Base-by-base conservation (phyloP, 2,329 filamentous ascomycete species). In the Exophiala lecanii-corni region DNA sequence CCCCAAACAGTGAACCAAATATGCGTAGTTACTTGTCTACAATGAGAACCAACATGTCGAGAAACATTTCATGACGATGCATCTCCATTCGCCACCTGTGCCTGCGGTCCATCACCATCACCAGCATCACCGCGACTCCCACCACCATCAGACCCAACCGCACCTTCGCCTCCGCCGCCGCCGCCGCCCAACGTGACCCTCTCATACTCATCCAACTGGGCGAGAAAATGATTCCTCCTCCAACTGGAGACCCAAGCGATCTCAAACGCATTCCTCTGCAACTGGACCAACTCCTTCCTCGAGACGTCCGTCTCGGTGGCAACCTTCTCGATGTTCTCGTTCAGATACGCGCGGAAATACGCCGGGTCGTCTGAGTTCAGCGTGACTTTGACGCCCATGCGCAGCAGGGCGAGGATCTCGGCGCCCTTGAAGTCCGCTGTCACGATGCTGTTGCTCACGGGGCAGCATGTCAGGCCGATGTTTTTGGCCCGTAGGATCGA, bases 301-400 rank as follows among this genome's bases (percentile, higher is more conserved):
- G 47, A 46, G 33, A 54, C 7, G 6, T 47, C 52, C 7, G 45
- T 36, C 4, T 45, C 50, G 5, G 13, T 16, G 4, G 50, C 50
- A 31, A 56, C 39, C 37, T 51, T 54, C 28, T 44, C 34, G 33
- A 54, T 26, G 23, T 56, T 56, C 37, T 55, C 54, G 23, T 49
- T 50, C 15, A 49, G 28, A 30, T 55, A 55, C 9, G 40, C 54
- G 18, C 52, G 33, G 38, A 57, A 55, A 44, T 57, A 55, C 5
- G 54, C 54, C 13, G 55, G 53, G 28, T 57, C 54, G 33, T 56
- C 53, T n/a, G 38, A 44, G 31, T 56, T 53, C 19, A 55, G 30
- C 9, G 54, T 55, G 20, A 54, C 51, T 26, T 53, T 52, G 39
- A 56, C 52, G 17, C 52, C 54, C 15, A 45, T 36, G 7, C 45